A percentile compares a stretch with the other conserved stretches of the same genome.
Conservation (phyloP, 2,329 filamentous ascomycete species). For the Talaromyces marneffei region DNA sequence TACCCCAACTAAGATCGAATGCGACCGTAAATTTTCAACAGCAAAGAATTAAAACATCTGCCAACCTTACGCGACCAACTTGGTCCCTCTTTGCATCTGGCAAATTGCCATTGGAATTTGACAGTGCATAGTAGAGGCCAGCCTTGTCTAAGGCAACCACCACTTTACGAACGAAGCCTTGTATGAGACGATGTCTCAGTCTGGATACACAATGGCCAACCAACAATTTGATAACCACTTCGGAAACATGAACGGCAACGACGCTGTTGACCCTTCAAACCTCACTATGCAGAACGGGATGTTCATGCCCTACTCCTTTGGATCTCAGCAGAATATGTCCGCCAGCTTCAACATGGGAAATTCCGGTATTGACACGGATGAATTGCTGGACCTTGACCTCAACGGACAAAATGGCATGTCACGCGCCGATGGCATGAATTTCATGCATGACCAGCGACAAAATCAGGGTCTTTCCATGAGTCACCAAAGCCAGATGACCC, state of each 20-base stretch:
- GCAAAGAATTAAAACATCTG: not conserved
- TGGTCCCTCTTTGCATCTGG: constrained; percentile 4
- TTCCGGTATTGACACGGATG: constrained; percentile 79
- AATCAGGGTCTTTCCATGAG: constrained; percentile 52
- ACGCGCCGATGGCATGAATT: constrained; percentile 32
- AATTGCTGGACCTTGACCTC: constrained; percentile 63
- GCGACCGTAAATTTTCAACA: not conserved
- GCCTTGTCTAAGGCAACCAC: constrained; percentile 62
- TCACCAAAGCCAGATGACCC: constrained; percentile 61
- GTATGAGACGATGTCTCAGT: constrained; percentile 41
- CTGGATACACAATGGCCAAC: constrained; percentile 48
- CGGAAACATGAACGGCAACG: constrained; percentile 44
- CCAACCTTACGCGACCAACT: not conserved
- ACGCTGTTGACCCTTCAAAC: constrained; percentile 76
- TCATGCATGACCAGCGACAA: constrained; percentile 49
- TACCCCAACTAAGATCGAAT: not conserved
- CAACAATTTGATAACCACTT: constrained; percentile 47
- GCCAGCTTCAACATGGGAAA: constrained; percentile 72
- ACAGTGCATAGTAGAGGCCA: constrained; percentile 48
- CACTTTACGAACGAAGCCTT: not conserved
- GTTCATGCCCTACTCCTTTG: constrained; percentile 54
- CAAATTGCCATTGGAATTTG: not conserved
- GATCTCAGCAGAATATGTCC: constrained; percentile 58
- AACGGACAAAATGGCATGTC: constrained; percentile 35
- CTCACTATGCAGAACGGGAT: constrained; percentile 60